Conservation (phyloP, 768 basidiomycete genomes). For the Psilocybe azurescens region DNA sequence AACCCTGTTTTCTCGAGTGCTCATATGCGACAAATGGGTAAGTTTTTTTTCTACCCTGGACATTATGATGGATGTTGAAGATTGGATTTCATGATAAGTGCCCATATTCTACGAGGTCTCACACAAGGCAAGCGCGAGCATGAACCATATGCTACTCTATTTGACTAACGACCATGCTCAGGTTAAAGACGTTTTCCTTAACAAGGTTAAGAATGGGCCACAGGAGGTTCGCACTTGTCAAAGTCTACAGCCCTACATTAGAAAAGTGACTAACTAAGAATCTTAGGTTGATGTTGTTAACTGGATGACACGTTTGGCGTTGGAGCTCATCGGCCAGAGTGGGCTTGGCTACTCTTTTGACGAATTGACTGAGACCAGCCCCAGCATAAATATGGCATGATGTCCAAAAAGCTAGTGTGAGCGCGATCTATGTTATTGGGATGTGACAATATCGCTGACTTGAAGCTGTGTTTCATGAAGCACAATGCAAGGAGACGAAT, state of each 20-base stretch:
- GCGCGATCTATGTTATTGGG: slow-evolving; percentile 3
- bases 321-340: slow-evolving; percentile 54
- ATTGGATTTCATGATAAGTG: slow-evolving; percentile 20
- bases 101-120: slow-evolving; percentile 39
- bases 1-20: slow-evolving; percentile 48
- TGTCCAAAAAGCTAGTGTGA: slow-evolving; percentile 36
- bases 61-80: neutral
- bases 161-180: slow-evolving; percentile 8
- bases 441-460: neutral
- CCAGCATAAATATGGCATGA: slow-evolving; percentile 34
- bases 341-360: slow-evolving; percentile 50
- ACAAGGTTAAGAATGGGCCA: slow-evolving; percentile 31
- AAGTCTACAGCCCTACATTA: neutral
- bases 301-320: slow-evolving; percentile 47
- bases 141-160: neutral
- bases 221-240: slow-evolving; percentile 32
- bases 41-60: neutral
- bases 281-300: slow-evolving; percentile 35
- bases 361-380: slow-evolving; percentile 33
- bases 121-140: slow-evolving; percentile 26
- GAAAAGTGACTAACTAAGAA: slow-evolving; percentile 22
- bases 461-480: neutral
- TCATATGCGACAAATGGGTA: slow-evolving; percentile 46
- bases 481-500: neutral
- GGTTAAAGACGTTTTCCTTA: slow-evolving; percentile 29